Percentiles rank a stretch among this genome's conserved stretches.
Evolutionary conservation across 2,329 filamentous ascomycete genomes (phyloP).

Genomic region (Falciphora oryzae): DNA sequence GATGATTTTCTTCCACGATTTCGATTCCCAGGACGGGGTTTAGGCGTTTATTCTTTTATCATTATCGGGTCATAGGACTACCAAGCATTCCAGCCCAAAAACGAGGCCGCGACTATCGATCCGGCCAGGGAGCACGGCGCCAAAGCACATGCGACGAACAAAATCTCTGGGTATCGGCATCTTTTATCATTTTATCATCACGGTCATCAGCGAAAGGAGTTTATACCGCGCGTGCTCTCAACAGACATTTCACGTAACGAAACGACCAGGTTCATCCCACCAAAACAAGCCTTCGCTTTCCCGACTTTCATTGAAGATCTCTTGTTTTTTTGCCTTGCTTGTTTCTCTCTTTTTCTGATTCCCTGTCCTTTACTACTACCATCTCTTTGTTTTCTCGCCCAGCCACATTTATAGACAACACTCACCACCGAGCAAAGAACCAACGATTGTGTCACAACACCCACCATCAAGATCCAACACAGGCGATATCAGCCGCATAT

Average conservation of each 20-base stretch:
- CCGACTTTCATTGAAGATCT: slow-evolving; percentile 12
- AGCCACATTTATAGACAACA: background rate
- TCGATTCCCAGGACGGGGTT: background rate
- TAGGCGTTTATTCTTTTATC: background rate
- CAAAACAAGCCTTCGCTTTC: slow-evolving; percentile 10
- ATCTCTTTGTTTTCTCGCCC: slow-evolving; percentile 5
- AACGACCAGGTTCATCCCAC: background rate
- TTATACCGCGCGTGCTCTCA: background rate
- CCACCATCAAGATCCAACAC: background rate
- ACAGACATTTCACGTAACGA: slow-evolving; percentile 1
- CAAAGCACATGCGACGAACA: slow-evolving; percentile 1
- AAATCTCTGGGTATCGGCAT: slow-evolving; percentile 4
- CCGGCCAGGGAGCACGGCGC: background rate
- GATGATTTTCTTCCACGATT: background rate
- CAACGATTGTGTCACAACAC: background rate
- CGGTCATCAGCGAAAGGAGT: slow-evolving; percentile 1
- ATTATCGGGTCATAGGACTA: slow-evolving; percentile 1
- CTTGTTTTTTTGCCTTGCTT: slow-evolving; percentile 4
- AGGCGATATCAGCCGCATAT: background rate
- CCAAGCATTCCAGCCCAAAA: background rate
- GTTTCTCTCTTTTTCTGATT: slow-evolving; percentile 2
- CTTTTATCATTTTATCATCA: slow-evolving; percentile 1
- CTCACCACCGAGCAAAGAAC: slow-evolving; percentile 1
- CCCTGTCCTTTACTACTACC: slow-evolving; percentile 5
- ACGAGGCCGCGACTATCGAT: background rate